Percentiles rank a stretch among this genome's conserved stretches.
phyloP scores from a whole-genome alignment of 2,329 filamentous ascomycete genomes.

The Neofusicoccum parvum region DNA sequence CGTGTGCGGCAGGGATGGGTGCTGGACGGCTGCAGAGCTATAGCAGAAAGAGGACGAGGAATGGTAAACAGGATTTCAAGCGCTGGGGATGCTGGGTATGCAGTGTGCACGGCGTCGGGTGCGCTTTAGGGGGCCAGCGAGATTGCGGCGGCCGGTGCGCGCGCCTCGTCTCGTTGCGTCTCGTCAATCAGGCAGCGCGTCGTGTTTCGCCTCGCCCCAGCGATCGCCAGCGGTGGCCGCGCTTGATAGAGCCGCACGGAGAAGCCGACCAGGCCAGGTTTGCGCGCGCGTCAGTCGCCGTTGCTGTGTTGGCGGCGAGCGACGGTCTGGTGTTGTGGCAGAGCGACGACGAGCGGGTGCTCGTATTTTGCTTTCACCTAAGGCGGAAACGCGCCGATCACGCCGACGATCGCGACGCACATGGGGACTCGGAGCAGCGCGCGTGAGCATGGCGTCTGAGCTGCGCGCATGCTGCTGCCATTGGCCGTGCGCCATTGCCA shows the following conservation, averaged over 20 bases:
- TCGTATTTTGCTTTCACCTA: slow-evolving; percentile 3
- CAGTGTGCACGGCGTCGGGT: slow-evolving; percentile 6
- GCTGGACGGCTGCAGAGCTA: not conserved
- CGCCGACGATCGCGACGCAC: not conserved
- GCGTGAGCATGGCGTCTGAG: not conserved
- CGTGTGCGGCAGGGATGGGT: not conserved
- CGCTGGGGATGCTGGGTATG: slow-evolving; percentile 12
- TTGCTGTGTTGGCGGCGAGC: not conserved
- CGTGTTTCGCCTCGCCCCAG: slow-evolving; percentile 2
- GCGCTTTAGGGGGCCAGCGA: slow-evolving; percentile 14
- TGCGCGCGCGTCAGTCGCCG: not conserved
- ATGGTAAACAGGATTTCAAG: not conserved
- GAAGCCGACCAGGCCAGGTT: not conserved
- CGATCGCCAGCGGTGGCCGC: not conserved
- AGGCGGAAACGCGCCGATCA: not conserved
- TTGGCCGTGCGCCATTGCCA: no score
- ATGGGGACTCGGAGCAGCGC: not conserved
- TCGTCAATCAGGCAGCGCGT: not conserved
- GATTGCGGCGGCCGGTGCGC: slow-evolving; percentile 13
- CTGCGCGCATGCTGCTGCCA: no score
- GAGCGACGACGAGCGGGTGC: not conserved
- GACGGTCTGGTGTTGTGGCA: not conserved
- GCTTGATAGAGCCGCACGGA: not conserved
- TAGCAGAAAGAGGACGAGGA: not conserved
- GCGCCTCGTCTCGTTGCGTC: not conserved